phyloP scores from a whole-genome alignment of 345 rosid species.

The Pugionium cornutum region DNA sequence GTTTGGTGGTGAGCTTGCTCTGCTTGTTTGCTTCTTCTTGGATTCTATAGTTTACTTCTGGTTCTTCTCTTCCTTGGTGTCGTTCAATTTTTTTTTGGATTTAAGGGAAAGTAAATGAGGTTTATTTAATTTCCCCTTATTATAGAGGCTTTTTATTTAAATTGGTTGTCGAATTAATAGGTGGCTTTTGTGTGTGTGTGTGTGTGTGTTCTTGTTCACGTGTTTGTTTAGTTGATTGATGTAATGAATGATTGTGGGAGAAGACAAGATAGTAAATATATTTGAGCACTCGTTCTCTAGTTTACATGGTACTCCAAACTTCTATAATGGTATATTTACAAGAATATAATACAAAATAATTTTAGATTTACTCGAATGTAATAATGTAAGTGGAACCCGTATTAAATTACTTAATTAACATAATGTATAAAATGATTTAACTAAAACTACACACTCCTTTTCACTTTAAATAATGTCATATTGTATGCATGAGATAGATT shows the following conservation, averaged over 20 bases:
- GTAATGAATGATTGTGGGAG: constrained; percentile 25
- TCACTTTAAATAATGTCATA: no score
- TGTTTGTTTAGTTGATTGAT: constrained; percentile 27
- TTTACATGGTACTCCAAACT: neutral
- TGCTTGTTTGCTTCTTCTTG: constrained; percentile 35
- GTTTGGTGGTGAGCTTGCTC: constrained; percentile 49
- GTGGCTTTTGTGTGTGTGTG: neutral
- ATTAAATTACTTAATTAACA: no score
- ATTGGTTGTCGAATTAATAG: constrained; percentile 23
- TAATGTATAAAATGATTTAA: no score
- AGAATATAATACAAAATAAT: no score
- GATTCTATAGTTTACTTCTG: constrained; percentile 35
- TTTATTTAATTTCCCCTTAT: constrained; percentile 24
- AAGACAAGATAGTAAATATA: neutral
- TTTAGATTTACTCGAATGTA: no score
- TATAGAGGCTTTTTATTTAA: constrained; percentile 9
- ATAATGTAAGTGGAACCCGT: no score
- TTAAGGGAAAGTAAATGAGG: constrained; percentile 31
- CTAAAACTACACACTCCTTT: no score
- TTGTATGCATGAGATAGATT: no score
- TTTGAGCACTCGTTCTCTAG: neutral
- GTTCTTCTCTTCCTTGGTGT: neutral
- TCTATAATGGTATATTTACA: no score
- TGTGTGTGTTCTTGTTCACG: constrained; percentile 24
- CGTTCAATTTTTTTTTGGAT: constrained; percentile 14